These are phyloP conservation scores for Aquilaria malaccensis DNA, from an alignment of 345 rosid species.

Conservation along the genomic window DNA sequence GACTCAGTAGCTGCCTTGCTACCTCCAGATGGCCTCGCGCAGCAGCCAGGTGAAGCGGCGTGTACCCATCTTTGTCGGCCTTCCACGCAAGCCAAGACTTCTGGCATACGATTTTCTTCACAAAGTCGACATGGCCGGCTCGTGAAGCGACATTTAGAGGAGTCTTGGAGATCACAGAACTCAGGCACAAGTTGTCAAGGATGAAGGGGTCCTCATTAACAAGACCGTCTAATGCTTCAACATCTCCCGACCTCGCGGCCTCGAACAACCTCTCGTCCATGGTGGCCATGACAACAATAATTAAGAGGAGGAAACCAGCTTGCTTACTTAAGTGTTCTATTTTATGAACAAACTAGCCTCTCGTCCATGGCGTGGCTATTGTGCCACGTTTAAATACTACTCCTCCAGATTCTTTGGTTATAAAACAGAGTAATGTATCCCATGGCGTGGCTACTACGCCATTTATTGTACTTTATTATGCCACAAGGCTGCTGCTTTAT, in stretches of 20 bases:
- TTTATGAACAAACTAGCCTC: no score
- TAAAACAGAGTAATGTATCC: no score
- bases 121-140: background rate
- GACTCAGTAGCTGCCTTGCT: background rate
- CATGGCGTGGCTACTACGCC: no score
- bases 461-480: no score
- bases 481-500: no score
- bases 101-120: background rate
- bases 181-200: slow-evolving; percentile 1
- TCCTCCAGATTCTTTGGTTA: no score
- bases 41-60: background rate
- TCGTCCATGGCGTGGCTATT: no score
- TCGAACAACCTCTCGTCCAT: slow-evolving; percentile 15
- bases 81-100: background rate
- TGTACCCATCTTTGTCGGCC: background rate
- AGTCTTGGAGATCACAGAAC: background rate
- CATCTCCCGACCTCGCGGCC: slow-evolving; percentile 8
- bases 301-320: no score
- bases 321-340: no score
- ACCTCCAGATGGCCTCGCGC: background rate
- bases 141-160: slow-evolving; percentile 1
- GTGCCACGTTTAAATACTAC: no score
- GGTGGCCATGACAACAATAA: no score
- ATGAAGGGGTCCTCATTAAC: slow-evolving; percentile 10
- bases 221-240: background rate